Percentiles rank a stretch among this genome's conserved stretches.
phyloP scores from a whole-genome alignment of 305 asterid species.

The Fraxinus ornus region DNA sequence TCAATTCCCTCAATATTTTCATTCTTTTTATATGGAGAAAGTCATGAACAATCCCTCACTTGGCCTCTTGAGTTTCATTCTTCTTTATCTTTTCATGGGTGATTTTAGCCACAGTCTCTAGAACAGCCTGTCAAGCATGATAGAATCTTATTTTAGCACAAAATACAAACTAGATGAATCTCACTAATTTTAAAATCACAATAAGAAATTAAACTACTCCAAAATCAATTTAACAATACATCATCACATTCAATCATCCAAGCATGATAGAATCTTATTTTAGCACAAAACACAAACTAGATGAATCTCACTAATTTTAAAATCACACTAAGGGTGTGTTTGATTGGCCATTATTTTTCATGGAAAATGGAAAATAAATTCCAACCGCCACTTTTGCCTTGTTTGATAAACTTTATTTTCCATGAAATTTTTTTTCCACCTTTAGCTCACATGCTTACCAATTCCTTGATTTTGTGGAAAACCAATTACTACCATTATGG shows the following conservation, averaged over 20 bases:
- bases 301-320: conserved; percentile 2
- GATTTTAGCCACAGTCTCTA: conserved; percentile 91
- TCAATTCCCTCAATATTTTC: conserved; percentile 16
- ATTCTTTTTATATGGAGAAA: neutral
- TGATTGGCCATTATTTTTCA: too few relatives aligned
- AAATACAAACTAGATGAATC: neutral
- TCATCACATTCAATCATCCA: neutral
- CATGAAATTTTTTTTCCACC: too few relatives aligned
- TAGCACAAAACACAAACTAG: conserved; percentile 7
- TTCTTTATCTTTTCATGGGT: conserved; percentile 80
- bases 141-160: conserved; percentile 21
- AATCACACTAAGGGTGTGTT: neutral
- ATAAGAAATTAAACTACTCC: conserved; percentile 4
- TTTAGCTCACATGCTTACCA: too few relatives aligned
- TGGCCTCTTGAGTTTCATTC: conserved; percentile 74
- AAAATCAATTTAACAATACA: neutral
- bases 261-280: conserved; percentile 21
- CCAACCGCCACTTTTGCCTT: too few relatives aligned
- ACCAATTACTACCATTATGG: too few relatives aligned
- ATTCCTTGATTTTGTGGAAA: too few relatives aligned
- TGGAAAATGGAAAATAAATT: too few relatives aligned
- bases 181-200: conserved; percentile 2
- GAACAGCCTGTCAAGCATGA: conserved; percentile 61
- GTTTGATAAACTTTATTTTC: too few relatives aligned
- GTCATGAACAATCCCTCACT: conserved; percentile 45